Conservation (phyloP, 2,329 filamentous ascomycete species). For the Ilyonectria robusta region DNA sequence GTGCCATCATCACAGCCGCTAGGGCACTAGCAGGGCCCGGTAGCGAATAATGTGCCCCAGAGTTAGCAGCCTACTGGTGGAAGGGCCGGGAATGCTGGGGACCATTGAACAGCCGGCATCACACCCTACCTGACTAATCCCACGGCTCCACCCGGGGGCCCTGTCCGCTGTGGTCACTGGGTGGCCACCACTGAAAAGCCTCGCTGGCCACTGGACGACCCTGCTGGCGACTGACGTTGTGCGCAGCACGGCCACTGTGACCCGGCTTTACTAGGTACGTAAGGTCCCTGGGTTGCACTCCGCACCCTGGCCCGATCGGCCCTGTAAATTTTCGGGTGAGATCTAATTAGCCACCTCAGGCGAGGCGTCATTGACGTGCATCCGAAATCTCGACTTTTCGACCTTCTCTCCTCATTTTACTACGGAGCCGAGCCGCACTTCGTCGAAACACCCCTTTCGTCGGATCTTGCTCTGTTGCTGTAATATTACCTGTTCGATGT, state of each 20-base stretch:
- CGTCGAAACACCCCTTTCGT: slow-evolving; percentile 22
- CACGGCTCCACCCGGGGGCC: slow-evolving; percentile 10
- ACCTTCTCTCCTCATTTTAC: slow-evolving; percentile 22
- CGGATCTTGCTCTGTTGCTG: slow-evolving; percentile 15
- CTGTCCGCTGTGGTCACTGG: slow-evolving; percentile 18
- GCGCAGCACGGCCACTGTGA: slow-evolving; percentile 14
- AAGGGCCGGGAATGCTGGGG: slow-evolving; percentile 20
- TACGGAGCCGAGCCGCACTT: slow-evolving; percentile 30
- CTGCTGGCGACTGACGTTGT: slow-evolving; percentile 22
- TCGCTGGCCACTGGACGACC: slow-evolving; percentile 6
- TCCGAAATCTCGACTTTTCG: slow-evolving; percentile 41
- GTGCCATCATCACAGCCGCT: slow-evolving; percentile 32
- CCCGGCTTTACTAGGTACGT: neutral
- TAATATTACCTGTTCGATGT: slow-evolving; percentile 38
- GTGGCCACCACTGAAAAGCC: slow-evolving; percentile 18
- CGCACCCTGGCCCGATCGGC: slow-evolving; percentile 26
- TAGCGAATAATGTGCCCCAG: neutral
- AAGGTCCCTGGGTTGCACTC: slow-evolving; percentile 21
- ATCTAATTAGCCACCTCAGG: slow-evolving; percentile 28
- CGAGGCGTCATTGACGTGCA: slow-evolving; percentile 44
- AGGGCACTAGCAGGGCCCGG: slow-evolving; percentile 18
- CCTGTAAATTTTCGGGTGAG: slow-evolving; percentile 36
- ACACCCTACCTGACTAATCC: slow-evolving; percentile 30
- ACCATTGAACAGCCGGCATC: slow-evolving; percentile 15
- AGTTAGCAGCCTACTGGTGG: slow-evolving; percentile 22